Evolutionary conservation across 225 moss, liverwort and hornwort genomes (phyloP).

Genomic region (Ulota crispa): DNA sequence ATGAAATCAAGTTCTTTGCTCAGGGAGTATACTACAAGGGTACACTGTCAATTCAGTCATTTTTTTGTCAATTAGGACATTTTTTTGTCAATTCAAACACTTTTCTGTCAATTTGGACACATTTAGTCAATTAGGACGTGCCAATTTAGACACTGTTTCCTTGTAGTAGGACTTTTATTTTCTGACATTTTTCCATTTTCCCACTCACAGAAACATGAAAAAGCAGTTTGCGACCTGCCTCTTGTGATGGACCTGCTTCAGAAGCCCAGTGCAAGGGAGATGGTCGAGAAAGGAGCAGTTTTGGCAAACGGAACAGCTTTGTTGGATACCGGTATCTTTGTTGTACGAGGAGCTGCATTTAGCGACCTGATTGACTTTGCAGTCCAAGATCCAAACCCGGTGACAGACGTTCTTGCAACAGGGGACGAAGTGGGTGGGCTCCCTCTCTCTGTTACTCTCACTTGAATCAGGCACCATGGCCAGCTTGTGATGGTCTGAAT

Average conservation of each 20-base stretch:
- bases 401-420: conserved; percentile 51
- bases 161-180: background rate
- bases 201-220: conserved; percentile 21
- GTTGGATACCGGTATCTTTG: conserved; percentile 73
- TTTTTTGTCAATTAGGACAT: too few relatives aligned
- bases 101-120: too few relatives aligned
- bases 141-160: too few relatives aligned
- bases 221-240: conserved; percentile 17
- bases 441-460: conserved; percentile 20
- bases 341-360: conserved; percentile 57
- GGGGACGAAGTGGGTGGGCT: conserved; percentile 74
- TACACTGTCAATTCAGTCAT: too few relatives aligned
- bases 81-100: too few relatives aligned
- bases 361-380: conserved; percentile 53
- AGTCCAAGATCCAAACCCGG: conserved; percentile 53
- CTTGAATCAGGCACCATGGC: background rate
- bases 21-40: background rate
- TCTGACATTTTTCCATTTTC: too few relatives aligned
- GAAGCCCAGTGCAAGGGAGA: conserved; percentile 55
- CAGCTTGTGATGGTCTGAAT: background rate
- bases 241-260: conserved; percentile 68
- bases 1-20: background rate
- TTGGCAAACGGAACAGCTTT: conserved; percentile 49
- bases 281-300: conserved; percentile 56
- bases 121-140: too few relatives aligned